A percentile compares a stretch with the other conserved stretches of the same genome.
Conservation (phyloP, 495 filamentous ascomycete species). For the Massariosphaeria phaeospora region DNA sequence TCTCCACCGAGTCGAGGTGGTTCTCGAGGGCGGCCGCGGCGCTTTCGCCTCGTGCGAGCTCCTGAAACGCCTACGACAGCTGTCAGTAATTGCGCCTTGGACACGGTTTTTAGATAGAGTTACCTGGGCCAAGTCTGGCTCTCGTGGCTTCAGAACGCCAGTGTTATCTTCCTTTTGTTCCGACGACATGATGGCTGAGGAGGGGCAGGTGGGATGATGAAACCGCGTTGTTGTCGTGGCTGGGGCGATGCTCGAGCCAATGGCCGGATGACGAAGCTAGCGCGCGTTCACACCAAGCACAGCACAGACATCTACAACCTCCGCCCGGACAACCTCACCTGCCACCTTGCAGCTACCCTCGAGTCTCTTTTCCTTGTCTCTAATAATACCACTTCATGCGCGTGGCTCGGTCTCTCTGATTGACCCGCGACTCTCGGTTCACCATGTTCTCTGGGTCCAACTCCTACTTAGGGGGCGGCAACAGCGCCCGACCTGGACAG, state of each 20-base stretch:
- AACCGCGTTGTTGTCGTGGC: neutral
- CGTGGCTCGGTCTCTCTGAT: neutral
- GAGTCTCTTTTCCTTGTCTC: neutral
- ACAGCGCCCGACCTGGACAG: conserved; percentile 66
- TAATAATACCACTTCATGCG: conserved; percentile 13
- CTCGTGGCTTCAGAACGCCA: too few relatives aligned
- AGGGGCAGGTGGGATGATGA: neutral
- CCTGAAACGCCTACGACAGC: conserved; percentile 39
- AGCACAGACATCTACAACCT: conserved; percentile 5
- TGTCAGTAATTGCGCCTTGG: neutral
- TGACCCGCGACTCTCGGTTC: conserved; percentile 4
- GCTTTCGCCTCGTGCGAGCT: conserved; percentile 50
- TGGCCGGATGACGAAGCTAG: conserved; percentile 21
- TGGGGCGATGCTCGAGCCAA: neutral
- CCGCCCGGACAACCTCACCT: conserved; percentile 3
- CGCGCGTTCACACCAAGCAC: conserved; percentile 10
- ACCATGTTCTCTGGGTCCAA: conserved; percentile 85
- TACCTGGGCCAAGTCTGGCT: conserved; percentile 35
- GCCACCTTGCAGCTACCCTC: neutral
- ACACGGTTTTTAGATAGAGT: too few relatives aligned
- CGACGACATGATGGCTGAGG: conserved; percentile 19
- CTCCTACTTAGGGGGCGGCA: conserved; percentile 73
- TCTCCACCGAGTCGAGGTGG: conserved; percentile 50
- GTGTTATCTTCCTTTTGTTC: conserved; percentile 27
- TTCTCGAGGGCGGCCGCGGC: conserved; percentile 54